Evolutionary conservation across 129 eudicot genomes (phyloP).

Genomic region (Helichrysum umbraculigerum): DNA sequence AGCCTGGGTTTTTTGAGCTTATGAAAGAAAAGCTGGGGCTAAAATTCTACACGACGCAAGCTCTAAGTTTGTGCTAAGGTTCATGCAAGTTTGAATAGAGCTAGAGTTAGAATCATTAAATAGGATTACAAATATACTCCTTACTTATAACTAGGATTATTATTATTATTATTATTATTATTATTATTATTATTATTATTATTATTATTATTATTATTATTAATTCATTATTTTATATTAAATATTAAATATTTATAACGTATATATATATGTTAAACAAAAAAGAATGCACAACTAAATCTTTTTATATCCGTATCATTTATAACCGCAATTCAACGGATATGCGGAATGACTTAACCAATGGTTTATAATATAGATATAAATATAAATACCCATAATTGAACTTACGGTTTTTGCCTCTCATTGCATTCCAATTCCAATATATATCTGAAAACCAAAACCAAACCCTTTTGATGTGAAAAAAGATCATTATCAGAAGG

Average conservation of each 20-base stretch:
- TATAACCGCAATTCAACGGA: background rate
- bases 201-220: too few relatives aligned
- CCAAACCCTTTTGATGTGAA: conserved; percentile 21
- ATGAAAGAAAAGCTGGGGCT: background rate
- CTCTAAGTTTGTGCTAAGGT: too few relatives aligned
- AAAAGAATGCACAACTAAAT: background rate
- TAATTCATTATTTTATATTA: too few relatives aligned
- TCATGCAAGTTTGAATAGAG: background rate
- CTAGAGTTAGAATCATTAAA: too few relatives aligned
- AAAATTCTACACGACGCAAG: background rate
- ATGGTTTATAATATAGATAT: background rate
- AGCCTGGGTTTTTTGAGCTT: background rate
- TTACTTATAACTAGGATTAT: too few relatives aligned
- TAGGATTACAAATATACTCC: background rate
- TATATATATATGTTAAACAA: too few relatives aligned
- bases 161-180: too few relatives aligned
- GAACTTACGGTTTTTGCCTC: background rate
- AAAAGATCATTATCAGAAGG: conserved; percentile 34
- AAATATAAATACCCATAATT: background rate
- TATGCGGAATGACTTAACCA: background rate
- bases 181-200: too few relatives aligned
- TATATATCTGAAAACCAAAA: background rate
- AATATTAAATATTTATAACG: too few relatives aligned
- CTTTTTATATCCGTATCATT: background rate
- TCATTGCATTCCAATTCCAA: background rate